Percentiles rank a stretch among this genome's conserved stretches.
These are phyloP conservation scores for Sungouiozyma intestinalis DNA, from an alignment of 805 yeast species.

Conservation along the genomic window DNA sequence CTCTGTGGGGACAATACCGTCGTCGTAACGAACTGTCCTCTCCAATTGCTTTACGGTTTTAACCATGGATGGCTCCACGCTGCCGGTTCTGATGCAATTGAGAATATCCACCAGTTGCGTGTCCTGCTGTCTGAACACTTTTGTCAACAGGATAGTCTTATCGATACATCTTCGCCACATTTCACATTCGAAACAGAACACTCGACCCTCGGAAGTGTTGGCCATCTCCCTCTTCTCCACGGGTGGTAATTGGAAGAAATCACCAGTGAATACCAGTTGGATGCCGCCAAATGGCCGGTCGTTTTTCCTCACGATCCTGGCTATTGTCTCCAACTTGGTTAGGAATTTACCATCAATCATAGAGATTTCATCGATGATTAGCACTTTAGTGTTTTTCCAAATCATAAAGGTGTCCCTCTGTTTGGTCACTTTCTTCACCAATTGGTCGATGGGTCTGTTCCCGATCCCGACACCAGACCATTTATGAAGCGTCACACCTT, in stretches of 20 bases:
- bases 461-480: conserved; percentile 85
- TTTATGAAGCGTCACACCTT: conserved; percentile 80
- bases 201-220: conserved; percentile 11
- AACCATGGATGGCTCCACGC: conserved; percentile 40
- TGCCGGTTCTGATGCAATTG: conserved; percentile 71
- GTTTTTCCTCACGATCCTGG: conserved; percentile 41
- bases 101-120: conserved; percentile 63
- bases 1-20: conserved; percentile 83
- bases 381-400: conserved; percentile 61
- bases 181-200: conserved; percentile 47
- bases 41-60: conserved; percentile 40
- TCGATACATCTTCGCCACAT: conserved; percentile 58
- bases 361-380: conserved; percentile 86
- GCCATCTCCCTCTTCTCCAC: conserved; percentile 38
- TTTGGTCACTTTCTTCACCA: conserved; percentile 25
- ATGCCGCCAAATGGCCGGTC: conserved; percentile 84
- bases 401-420: conserved; percentile 11
- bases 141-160: conserved; percentile 57
- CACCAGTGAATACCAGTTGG: conserved; percentile 86
- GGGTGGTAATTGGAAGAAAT: conserved; percentile 93
- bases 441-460: conserved; percentile 34
- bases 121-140: conserved; percentile 83
- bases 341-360: conserved; percentile 81
- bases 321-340: conserved; percentile 64
- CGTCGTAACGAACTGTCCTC: conserved; percentile 49